Conservation (phyloP, 2,329 filamentous ascomycete genomes). For the Epichloe sibirici region DNA sequence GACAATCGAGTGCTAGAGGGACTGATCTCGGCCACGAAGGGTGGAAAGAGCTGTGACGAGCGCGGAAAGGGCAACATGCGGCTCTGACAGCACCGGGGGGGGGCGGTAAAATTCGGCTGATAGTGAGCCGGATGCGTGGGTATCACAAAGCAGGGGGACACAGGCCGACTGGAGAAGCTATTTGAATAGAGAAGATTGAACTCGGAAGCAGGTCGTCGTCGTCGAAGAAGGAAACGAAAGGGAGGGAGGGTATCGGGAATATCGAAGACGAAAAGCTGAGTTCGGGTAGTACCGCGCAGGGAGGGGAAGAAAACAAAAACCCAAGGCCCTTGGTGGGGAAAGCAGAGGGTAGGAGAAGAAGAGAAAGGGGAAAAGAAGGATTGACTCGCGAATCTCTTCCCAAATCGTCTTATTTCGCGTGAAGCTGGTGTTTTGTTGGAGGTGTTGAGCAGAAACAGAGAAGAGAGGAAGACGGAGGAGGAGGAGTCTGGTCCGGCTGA, state of each 20-base stretch:
- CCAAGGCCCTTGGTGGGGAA: neutral
- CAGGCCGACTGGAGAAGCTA: neutral
- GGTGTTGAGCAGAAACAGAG: constrained; percentile 9
- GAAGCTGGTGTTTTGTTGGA: neutral
- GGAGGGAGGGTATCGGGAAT: constrained; percentile 11
- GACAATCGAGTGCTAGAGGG: neutral
- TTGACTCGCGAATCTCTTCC: constrained; percentile 8
- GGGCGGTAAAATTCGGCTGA: constrained; percentile 15
- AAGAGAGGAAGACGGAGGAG: constrained; percentile 9
- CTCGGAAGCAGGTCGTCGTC: constrained; percentile 1
- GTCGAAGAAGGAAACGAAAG: constrained; percentile 10
- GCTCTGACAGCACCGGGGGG: constrained; percentile 3
- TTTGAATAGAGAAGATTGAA: neutral
- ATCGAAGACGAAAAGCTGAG: constrained; percentile 6
- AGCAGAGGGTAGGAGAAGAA: constrained; percentile 5
- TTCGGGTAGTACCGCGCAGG: neutral
- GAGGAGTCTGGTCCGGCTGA: constrained; percentile 4
- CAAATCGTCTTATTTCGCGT: constrained; percentile 4
- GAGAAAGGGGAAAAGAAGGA: constrained; percentile 10
- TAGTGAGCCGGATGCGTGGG: constrained; percentile 14
- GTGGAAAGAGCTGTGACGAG: neutral
- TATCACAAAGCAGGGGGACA: constrained; percentile 7
- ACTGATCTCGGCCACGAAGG: constrained; percentile 4
- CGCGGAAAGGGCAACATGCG: constrained; percentile 4
- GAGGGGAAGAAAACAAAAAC: constrained; percentile 3